Conservation (phyloP, 805 yeast species). For the Jamesozyma hellenica region DNA sequence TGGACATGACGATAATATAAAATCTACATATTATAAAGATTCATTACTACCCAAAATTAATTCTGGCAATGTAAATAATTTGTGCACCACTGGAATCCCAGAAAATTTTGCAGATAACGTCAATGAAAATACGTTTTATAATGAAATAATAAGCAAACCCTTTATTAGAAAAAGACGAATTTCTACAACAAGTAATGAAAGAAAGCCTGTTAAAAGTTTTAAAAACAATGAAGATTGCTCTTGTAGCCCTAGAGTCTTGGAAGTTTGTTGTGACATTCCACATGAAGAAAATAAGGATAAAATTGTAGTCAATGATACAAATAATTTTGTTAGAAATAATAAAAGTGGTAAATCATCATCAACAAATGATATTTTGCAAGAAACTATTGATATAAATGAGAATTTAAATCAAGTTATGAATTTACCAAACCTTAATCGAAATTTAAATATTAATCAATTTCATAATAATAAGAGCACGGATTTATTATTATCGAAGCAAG, state of each 20-base stretch:
- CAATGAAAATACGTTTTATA: conserved; percentile 4
- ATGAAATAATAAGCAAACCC: conserved; percentile 16
- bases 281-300: conserved; percentile 12
- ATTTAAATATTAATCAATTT: background rate
- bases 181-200: background rate
- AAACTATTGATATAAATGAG: too few relatives aligned
- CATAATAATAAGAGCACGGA: background rate
- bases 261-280: conserved; percentile 33
- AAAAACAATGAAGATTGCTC: conserved; percentile 11
- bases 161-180: background rate
- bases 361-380: background rate
- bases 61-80: too few relatives aligned
- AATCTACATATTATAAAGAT: too few relatives aligned
- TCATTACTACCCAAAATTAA: too few relatives aligned
- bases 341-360: too few relatives aligned
- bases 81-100: too few relatives aligned
- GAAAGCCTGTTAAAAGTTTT: background rate
- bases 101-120: too few relatives aligned
- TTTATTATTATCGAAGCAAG: conserved; percentile 1
- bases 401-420: background rate
- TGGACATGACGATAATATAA: too few relatives aligned
- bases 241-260: conserved; percentile 33
- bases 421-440: background rate
- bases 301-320: background rate
- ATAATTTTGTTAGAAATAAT: background rate